phyloP scores from a whole-genome alignment of 2,329 filamentous ascomycete genomes.

The Dactylonectria estremocensis region DNA sequence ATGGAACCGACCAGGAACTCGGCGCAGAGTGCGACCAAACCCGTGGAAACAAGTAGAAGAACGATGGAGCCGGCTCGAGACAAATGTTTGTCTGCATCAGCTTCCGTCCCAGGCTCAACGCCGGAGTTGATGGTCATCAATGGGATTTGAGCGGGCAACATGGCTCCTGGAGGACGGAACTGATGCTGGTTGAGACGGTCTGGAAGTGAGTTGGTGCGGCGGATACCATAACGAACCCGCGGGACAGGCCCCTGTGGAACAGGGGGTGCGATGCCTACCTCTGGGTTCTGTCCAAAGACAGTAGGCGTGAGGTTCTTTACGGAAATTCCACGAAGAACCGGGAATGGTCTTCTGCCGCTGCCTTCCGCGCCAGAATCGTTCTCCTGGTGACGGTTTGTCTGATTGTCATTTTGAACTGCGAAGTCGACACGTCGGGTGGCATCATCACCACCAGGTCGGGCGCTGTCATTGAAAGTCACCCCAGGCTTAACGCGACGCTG shows the following conservation, averaged over 20 bases:
- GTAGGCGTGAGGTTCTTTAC: constrained; percentile 80
- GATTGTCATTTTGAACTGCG: constrained; percentile 54
- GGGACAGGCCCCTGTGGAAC: constrained; percentile 64
- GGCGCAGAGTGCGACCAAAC: constrained; percentile 77
- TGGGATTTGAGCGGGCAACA: constrained; percentile 65
- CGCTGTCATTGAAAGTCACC: constrained; percentile 46
- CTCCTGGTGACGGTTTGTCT: constrained; percentile 47
- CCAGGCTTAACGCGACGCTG: constrained; percentile 51
- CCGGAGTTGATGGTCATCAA: constrained; percentile 54
- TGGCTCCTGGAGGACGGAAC: constrained; percentile 64
- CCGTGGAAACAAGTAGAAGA: constrained; percentile 76
- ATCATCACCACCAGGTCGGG: constrained; percentile 45
- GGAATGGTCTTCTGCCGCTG: constrained; percentile 63
- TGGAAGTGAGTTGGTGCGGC: constrained; percentile 82
- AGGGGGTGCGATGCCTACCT: constrained; percentile 43
- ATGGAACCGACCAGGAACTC: constrained; percentile 81
- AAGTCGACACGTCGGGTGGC: constrained; percentile 74
- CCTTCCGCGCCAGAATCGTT: constrained; percentile 40
- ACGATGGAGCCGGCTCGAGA: constrained; percentile 71
- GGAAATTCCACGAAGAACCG: constrained; percentile 71
- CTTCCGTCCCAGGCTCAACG: constrained; percentile 48
- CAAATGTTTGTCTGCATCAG: constrained; percentile 63
- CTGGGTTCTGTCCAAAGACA: constrained; percentile 72
- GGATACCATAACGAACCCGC: constrained; percentile 74
- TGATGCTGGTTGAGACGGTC: constrained; percentile 72